phyloP scores from a whole-genome alignment of 2,329 filamentous ascomycete species.

The Phialophora verrucosa region DNA sequence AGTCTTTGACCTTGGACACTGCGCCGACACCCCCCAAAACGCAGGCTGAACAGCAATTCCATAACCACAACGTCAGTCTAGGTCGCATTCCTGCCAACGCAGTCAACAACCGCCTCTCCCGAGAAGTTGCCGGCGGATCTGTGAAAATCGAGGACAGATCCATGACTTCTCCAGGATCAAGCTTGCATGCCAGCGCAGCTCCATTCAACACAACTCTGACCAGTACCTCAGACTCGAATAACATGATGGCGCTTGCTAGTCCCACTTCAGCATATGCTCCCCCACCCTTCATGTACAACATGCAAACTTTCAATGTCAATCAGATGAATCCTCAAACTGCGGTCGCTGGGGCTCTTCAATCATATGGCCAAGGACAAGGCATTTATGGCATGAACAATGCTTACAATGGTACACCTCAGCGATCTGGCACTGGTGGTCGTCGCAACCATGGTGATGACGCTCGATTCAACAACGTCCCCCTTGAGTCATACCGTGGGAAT shows the following conservation, averaged over 20 bases:
- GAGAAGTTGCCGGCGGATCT: constrained; percentile 62
- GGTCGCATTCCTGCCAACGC: constrained; percentile 76
- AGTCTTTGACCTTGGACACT: constrained; percentile 58
- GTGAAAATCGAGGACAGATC: constrained; percentile 35
- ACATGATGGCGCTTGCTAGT: constrained; percentile 45
- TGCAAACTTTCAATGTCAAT: constrained; percentile 41
- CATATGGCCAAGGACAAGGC: constrained; percentile 60
- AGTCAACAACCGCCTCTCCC: constrained; percentile 71
- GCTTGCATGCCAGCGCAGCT: constrained; percentile 76
- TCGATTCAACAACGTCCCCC: constrained; percentile 79
- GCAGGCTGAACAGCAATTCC: constrained; percentile 63
- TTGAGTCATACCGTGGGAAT: constrained; percentile 80
- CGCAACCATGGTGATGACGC: constrained; percentile 61
- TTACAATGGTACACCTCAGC: constrained; percentile 62
- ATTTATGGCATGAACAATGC: constrained; percentile 62
- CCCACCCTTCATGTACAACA: constrained; percentile 56
- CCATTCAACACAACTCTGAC: constrained; percentile 73
- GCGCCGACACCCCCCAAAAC: constrained; percentile 59
- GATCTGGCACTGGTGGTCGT: constrained; percentile 71
- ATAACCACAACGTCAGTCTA: constrained; percentile 79
- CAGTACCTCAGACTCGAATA: constrained; percentile 44
- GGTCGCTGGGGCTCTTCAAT: constrained; percentile 44
- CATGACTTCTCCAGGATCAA: constrained; percentile 27
- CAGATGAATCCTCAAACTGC: constrained; percentile 33
- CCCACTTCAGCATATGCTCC: constrained; percentile 46